Evolutionary conservation across 129 eudicot genomes (phyloP).

Genomic region (Dittrichia graveolens): DNA sequence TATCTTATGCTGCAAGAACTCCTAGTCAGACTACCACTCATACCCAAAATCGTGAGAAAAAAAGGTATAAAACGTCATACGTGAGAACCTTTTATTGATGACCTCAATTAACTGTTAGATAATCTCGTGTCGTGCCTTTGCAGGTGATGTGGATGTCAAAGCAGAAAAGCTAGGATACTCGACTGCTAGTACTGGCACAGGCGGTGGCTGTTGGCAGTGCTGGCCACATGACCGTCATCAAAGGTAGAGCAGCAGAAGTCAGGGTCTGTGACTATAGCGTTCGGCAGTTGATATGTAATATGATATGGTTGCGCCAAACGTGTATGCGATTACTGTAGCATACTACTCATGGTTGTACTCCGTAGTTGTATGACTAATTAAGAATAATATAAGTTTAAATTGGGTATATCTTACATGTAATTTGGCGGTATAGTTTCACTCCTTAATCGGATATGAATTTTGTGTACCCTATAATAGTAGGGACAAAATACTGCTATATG

Average conservation of each 20-base stretch:
- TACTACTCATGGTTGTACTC: too few species aligned
- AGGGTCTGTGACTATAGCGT: not conserved
- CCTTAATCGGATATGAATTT: too few species aligned
- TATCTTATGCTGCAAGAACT: conserved; percentile 14
- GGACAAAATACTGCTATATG: too few species aligned
- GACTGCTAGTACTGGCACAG: not conserved
- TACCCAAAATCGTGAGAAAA: not conserved
- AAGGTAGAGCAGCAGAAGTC: not conserved
- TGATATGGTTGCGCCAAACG: too few species aligned
- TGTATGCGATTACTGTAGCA: too few species aligned
- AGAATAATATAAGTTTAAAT: too few species aligned
- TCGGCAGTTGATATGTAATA: too few species aligned
- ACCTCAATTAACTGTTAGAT: not conserved
- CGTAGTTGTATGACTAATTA: too few species aligned
- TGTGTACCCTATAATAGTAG: too few species aligned
- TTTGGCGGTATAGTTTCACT: too few species aligned
- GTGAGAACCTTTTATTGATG: not conserved
- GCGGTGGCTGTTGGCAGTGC: conserved; percentile 25
- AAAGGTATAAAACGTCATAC: not conserved
- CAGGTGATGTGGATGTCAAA: conserved; percentile 5
- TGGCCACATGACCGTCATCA: not conserved
- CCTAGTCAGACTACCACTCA: not conserved
- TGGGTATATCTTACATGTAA: too few species aligned
- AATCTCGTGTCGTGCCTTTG: not conserved
- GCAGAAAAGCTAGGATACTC: conserved; percentile 11